phyloP scores from a whole-genome alignment of 768 basidiomycete genomes.

The Fibroporia radiculosa region DNA sequence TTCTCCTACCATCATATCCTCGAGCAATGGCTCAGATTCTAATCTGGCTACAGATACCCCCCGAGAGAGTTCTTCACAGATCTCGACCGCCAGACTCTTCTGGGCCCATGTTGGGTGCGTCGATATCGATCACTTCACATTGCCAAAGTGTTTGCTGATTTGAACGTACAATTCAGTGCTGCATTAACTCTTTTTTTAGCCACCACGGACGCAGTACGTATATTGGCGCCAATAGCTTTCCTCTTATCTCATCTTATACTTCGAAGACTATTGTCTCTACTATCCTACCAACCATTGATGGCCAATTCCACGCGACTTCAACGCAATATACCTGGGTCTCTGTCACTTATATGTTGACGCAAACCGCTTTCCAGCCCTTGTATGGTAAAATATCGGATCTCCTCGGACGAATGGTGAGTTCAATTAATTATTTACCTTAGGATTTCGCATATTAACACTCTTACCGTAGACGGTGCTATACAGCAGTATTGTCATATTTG shows the following conservation, averaged over 20 bases:
- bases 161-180: slow-evolving; percentile 37
- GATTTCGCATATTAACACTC: slow-evolving; percentile 5
- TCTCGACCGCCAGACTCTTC: slow-evolving; percentile 53
- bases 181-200: slow-evolving; percentile 78
- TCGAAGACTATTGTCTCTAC: slow-evolving; percentile 70
- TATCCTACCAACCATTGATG: slow-evolving; percentile 71
- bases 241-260: background rate
- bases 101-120: slow-evolving; percentile 63
- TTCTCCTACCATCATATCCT: background rate
- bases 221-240: slow-evolving; percentile 1
- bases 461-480: slow-evolving; percentile 66
- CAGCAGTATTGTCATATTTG: slow-evolving; percentile 66
- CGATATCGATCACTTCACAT: background rate
- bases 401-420: slow-evolving; percentile 64
- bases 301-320: slow-evolving; percentile 57
- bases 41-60: background rate
- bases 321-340: slow-evolving; percentile 83
- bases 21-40: background rate
- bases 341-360: slow-evolving; percentile 78
- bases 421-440: slow-evolving; percentile 3
- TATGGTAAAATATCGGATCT: slow-evolving; percentile 78
- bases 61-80: slow-evolving; percentile 1
- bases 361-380: slow-evolving; percentile 78
- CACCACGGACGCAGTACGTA: slow-evolving; percentile 74
- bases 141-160: too few species aligned